phyloP scores from a whole-genome alignment of 2,329 filamentous ascomycete species.

The Fusarium decemcellulare region DNA sequence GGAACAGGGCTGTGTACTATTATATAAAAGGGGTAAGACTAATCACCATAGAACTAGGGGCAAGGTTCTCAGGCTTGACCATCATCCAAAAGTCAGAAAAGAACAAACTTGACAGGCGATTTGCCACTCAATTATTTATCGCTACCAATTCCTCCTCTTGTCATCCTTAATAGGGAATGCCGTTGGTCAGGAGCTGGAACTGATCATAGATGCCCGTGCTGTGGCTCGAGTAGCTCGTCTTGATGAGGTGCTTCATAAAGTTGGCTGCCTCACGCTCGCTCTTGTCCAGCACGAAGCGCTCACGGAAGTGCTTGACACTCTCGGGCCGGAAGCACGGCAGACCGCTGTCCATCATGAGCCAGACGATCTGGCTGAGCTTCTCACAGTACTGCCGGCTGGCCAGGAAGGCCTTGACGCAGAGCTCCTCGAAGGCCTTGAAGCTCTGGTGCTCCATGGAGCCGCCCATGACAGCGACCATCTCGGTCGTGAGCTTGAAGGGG shows the following conservation, averaged over 20 bases:
- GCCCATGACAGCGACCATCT: conserved; percentile 99
- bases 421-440: conserved; percentile 96
- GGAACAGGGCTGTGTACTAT: conserved; percentile 23
- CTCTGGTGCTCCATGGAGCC: conserved; percentile 86
- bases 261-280: conserved; percentile 94
- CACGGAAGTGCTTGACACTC: conserved; percentile 91
- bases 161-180: conserved; percentile 84
- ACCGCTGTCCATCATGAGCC: conserved; percentile 96
- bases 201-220: conserved; percentile 97
- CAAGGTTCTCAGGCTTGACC: background rate
- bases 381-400: conserved; percentile 88
- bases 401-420: conserved; percentile 95
- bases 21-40: conserved; percentile 26
- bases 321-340: conserved; percentile 98
- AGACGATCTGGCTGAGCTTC: conserved; percentile 90
- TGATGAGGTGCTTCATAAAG: conserved; percentile 90
- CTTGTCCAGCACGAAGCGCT: conserved; percentile 93
- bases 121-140: background rate
- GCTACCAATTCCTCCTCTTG: conserved; percentile 9
- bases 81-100: conserved; percentile 1
- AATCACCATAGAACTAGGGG: conserved; percentile 17
- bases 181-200: conserved; percentile 97
- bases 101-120: conserved; percentile 8
- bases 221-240: conserved; percentile 91
- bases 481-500: conserved; percentile 96